Base-by-base conservation (phyloP, 2,329 filamentous ascomycete species). In the Keithomyces neogunnii region DNA sequence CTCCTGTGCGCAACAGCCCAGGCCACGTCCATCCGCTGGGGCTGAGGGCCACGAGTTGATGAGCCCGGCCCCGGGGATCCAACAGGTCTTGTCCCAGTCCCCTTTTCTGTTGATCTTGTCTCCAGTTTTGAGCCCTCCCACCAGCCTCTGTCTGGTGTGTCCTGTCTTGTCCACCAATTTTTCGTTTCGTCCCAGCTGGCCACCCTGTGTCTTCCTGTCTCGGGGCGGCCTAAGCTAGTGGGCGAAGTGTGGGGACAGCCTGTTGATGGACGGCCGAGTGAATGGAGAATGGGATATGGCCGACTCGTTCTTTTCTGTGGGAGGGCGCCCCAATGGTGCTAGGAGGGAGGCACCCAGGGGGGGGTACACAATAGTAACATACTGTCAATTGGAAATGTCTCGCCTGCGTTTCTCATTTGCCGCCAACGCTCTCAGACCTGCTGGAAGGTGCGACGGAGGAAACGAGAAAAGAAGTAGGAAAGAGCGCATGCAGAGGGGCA, bases 261-360 rank as follows among this genome's bases (percentile, higher is more conserved):
- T 31, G 38, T 13, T 29, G 36, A 32, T 40, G 38, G 43, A 49
- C 47, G 47, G 47, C 47, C 47, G 47, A 49, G 38, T 42, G 35
- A 43, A 42, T 32, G 35, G 28, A 26, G 47, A 32, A 11, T 44
- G 26, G 40, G 30, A 9, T 29, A 44, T 11, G 28, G 6, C 40
- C 40, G 28, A 26, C 40, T 28, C 11, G n/a, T 10, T 30, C 30
- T 44, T 30, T 44, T 44, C 36, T 35, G 33, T 35, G 6, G 33
- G 33, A 35, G 19, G 19, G 19, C 19, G 19, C 19, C 19, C 19
- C 1, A 19, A 19, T 19, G 19, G 19, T 19, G 19, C 19, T 19
- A 19, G 19, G 19, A 35, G 38, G 28, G 40, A 3, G 40, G 28
- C 26, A 28, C 5, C 8, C 10, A 5, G n/a, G 2, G 9, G 10